These are phyloP conservation scores for Fusarium proliferatum DNA, from an alignment of 2,329 filamentous ascomycete species.

Conservation along the genomic window DNA sequence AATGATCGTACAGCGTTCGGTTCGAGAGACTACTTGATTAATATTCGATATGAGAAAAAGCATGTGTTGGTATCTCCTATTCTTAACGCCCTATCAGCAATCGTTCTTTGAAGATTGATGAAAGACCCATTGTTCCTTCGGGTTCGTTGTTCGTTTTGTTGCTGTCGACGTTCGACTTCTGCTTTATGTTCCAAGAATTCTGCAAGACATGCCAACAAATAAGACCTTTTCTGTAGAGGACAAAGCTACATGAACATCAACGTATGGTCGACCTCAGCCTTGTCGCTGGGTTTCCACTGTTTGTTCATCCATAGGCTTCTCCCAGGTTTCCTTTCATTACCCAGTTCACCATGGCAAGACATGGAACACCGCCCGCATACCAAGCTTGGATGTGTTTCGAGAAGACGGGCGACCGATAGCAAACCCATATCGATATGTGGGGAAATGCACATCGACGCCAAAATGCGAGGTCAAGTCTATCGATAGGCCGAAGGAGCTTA, in stretches of 20 bases:
- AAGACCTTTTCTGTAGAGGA: slow-evolving; percentile 5
- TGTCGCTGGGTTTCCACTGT: not conserved
- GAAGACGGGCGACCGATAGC: not conserved
- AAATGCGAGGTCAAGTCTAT: not conserved
- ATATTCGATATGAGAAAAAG: not conserved
- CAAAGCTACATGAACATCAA: not conserved
- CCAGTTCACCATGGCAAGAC: not conserved
- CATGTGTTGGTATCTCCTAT: slow-evolving; percentile 5
- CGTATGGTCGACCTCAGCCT: not conserved
- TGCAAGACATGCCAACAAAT: not conserved
- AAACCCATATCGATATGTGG: not conserved
- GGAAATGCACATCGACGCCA: not conserved
- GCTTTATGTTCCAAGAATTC: not conserved
- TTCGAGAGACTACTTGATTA: slow-evolving; percentile 1
- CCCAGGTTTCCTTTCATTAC: not conserved
- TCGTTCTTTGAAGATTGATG: not conserved
- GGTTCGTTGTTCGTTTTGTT: not conserved
- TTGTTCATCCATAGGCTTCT: not conserved
- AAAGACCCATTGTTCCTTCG: slow-evolving; percentile 9
- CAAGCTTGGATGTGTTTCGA: not conserved
- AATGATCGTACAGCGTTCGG: not conserved
- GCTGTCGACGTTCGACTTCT: not conserved
- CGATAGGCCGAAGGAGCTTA: not conserved
- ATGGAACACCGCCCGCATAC: not conserved
- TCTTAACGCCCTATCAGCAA: not conserved